Base-by-base conservation (phyloP, 2,329 filamentous ascomycete genomes). In the Cladophialophora chaetospira region DNA sequence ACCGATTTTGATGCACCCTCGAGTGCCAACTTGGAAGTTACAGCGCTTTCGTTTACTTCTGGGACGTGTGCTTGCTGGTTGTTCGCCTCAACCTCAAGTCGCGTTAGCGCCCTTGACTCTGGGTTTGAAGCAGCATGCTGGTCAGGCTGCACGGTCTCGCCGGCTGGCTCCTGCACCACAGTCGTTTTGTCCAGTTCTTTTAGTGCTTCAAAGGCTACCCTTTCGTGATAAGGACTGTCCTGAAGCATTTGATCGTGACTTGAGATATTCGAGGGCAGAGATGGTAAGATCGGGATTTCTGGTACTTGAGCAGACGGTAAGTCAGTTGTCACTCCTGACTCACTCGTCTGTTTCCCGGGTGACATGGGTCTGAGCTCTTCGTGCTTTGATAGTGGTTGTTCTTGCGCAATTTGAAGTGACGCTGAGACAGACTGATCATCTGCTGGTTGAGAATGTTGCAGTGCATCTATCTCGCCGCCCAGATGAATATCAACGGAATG, bases 281-380 rank as follows among this genome's bases (percentile, higher is more conserved):
- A 58, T 8, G 33, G 42, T 15, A 55, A 19, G 3, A 49, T 28
- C 9, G 40, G 36, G 11, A 29, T 38, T 29, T 35, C 9, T 25
- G 31, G n/a, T 49, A 58, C 13, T 48, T 55, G 52, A 47, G 59
- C 58, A 35, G 57, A 57, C 19, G 52, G 59, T 4, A 55, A 47
- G 10, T 51, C 38, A 29, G 51, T 13, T 31, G 40, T 26, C 15
- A 26, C 13, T 23, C 15, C 51, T 17, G 50, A 48, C 40, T 44
- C 36, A 4, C 31, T 29, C 31, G 58, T 43, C 17, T 57, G 61
- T 25, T 62, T 60, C 21, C 48, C 46, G 44, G 55, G 8, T 8
- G 40, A 26, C 5, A 57, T 21, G 25, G 51, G 26, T 5, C 5
- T n/a, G 23, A 9, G 4, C 8, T 36, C 44, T 10, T 13, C 4